These are phyloP conservation scores for Nemania serpens DNA, from an alignment of 2,329 filamentous ascomycete species.

Conservation along the genomic window DNA sequence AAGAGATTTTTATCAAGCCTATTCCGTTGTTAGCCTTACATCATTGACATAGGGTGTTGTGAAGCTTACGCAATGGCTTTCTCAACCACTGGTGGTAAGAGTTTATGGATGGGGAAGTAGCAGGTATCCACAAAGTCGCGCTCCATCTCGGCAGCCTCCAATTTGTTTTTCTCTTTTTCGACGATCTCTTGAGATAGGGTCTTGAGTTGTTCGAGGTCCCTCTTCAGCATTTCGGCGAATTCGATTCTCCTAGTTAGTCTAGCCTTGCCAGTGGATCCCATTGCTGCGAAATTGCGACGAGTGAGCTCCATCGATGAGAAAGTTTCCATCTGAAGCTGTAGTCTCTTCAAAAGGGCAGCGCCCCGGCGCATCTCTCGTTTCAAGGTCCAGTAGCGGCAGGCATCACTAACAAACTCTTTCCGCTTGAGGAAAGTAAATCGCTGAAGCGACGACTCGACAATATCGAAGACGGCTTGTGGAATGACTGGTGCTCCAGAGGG, in stretches of 20 bases:
- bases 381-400: slow-evolving; percentile 96
- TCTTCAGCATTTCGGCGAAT: slow-evolving; percentile 77
- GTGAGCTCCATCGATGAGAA: slow-evolving; percentile 98
- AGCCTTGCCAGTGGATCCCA: slow-evolving; percentile 82
- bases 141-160: slow-evolving; percentile 76
- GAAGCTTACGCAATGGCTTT: slow-evolving; percentile 77
- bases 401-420: slow-evolving; percentile 90
- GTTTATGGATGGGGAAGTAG: slow-evolving; percentile 84
- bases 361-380: slow-evolving; percentile 93
- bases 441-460: slow-evolving; percentile 80
- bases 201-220: slow-evolving; percentile 78
- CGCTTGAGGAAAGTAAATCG: slow-evolving; percentile 81
- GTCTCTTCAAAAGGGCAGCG: slow-evolving; percentile 86
- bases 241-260: slow-evolving; percentile 82
- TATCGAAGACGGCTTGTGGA: slow-evolving; percentile 83
- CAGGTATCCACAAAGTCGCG: slow-evolving; percentile 82
- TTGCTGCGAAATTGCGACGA: slow-evolving; percentile 89
- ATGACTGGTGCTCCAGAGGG: slow-evolving; percentile 95
- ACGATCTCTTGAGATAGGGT: slow-evolving; percentile 72
- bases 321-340: slow-evolving; percentile 93
- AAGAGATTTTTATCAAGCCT: slow-evolving; percentile 71
- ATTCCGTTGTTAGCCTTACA: slow-evolving; percentile 46
- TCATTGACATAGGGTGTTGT: slow-evolving; percentile 27
- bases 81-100: slow-evolving; percentile 78
- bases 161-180: slow-evolving; percentile 75